phyloP scores from a whole-genome alignment of 23 red algal species.

The Gracilariopsis chorda region DNA sequence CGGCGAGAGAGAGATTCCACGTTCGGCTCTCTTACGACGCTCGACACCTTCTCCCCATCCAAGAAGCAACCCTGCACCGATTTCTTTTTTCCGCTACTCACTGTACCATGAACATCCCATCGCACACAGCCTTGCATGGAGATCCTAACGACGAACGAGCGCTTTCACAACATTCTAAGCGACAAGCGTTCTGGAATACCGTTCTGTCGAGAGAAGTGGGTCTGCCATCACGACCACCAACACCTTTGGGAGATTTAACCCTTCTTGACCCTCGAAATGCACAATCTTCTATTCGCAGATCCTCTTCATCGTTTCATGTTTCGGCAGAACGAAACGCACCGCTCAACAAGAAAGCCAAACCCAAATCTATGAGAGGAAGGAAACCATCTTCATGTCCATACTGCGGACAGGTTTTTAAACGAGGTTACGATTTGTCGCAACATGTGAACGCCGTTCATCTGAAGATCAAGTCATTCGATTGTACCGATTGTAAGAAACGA shows the following conservation, averaged over 20 bases:
- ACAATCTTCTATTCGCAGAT: too few relatives aligned
- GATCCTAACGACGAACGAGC: neutral
- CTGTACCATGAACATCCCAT: neutral
- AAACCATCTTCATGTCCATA: neutral
- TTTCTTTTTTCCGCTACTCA: too few relatives aligned
- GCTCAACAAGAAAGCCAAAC: too few relatives aligned
- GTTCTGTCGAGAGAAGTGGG: neutral
- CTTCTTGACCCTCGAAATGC: too few relatives aligned
- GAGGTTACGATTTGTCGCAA: constrained; percentile 45
- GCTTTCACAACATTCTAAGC: neutral
- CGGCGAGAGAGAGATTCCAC: too few relatives aligned
- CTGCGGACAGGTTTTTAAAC: constrained; percentile 49
- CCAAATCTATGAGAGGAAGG: neutral
- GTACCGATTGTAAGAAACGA: constrained; percentile 1
- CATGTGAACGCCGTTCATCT: constrained; percentile 53
- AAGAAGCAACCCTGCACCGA: too few relatives aligned
- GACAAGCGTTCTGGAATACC: neutral
- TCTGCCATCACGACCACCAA: too few relatives aligned
- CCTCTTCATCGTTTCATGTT: too few relatives aligned
- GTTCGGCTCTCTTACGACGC: neutral
- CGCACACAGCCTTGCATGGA: neutral
- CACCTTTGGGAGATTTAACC: too few relatives aligned
- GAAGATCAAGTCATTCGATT: constrained; percentile 37
- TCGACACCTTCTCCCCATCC: too few relatives aligned
- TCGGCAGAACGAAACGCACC: too few relatives aligned